phyloP scores from a whole-genome alignment of 306 rosid species.

The Lathyrus oleraceus region DNA sequence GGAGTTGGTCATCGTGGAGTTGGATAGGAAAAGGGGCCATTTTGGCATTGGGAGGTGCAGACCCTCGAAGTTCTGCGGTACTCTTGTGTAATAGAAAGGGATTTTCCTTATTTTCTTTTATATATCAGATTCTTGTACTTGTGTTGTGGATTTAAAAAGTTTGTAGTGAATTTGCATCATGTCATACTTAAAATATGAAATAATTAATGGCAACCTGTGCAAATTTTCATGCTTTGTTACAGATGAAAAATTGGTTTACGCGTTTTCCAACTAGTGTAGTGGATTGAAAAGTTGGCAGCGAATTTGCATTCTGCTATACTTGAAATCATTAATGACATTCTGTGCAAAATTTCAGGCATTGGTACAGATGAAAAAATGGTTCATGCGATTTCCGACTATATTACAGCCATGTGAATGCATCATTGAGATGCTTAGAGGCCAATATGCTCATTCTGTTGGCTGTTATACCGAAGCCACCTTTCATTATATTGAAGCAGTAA shows the following conservation, averaged over 20 bases:
- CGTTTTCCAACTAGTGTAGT: constrained; percentile 73
- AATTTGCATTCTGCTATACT: constrained; percentile 30
- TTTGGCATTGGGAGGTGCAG: too few relatives aligned
- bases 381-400: constrained; percentile 87
- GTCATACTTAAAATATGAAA: constrained; percentile 30
- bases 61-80: too few relatives aligned
- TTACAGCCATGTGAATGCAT: constrained; percentile 89
- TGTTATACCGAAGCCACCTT: constrained; percentile 81
- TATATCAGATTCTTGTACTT: too few relatives aligned
- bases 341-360: constrained; percentile 68
- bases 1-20: too few relatives aligned
- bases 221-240: constrained; percentile 73
- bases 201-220: constrained; percentile 24
- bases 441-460: constrained; percentile 91
- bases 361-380: constrained; percentile 89
- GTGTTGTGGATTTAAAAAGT: constrained; percentile 1
- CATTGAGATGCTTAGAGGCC: constrained; percentile 97
- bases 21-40: too few relatives aligned
- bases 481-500: constrained; percentile 85
- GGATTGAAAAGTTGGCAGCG: constrained; percentile 19
- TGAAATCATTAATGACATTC: constrained; percentile 26
- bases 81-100: too few relatives aligned
- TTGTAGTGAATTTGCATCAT: constrained; percentile 25
- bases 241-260: constrained; percentile 81
- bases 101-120: too few relatives aligned